Base-by-base conservation (phyloP, 768 basidiomycete genomes). In the Albatrellus ellisii region DNA sequence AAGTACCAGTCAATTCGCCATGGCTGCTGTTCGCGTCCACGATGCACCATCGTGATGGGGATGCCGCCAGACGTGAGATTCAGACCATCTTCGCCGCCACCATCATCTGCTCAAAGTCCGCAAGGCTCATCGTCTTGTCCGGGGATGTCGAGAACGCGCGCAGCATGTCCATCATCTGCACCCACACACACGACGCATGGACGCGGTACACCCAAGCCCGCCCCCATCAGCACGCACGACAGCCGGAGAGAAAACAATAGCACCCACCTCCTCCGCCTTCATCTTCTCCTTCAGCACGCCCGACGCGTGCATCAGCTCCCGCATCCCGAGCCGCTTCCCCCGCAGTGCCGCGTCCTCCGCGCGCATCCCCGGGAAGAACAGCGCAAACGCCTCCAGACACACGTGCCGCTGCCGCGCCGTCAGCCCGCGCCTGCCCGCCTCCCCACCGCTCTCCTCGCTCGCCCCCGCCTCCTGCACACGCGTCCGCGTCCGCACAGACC, bases 61-160 rank as follows among this genome's bases (percentile, higher is more conserved):
- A n/a, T 10, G 14, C 20, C 15, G 35, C 8, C 5, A 20, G 10
- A 18, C n/a, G 8, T 22, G 4, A 3, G 25, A 6, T 27, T 49
- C 47, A 77, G 2, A 65, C 70, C 29, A 84, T 58, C 53, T 66
- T 72, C 6, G 80, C 70, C 1, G 66, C 54, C 20, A 76, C 56
- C 77, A 88, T 85, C 75, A 90, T 85, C 17, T 63, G 62, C 49
- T 76, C 72, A 51, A 90, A 90, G 56, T 88, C 83, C 11, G 62
- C 57, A 26, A 87, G 64, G 43, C 58, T 59, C 64, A 89, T 69
- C 3, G 80, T 70, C 54, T 75, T 77, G 57, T 88, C 85, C 0
- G 70, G 61, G 0, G 74, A 70, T 0, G 70, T 74, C 1, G 86
- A 83, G 54, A 85, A 89, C 39, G 68, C 67, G n/a, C 72, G 69